These are phyloP conservation scores for Colletotrichum siamense DNA, from an alignment of 2,329 filamentous ascomycete genomes.

Conservation along the genomic window DNA sequence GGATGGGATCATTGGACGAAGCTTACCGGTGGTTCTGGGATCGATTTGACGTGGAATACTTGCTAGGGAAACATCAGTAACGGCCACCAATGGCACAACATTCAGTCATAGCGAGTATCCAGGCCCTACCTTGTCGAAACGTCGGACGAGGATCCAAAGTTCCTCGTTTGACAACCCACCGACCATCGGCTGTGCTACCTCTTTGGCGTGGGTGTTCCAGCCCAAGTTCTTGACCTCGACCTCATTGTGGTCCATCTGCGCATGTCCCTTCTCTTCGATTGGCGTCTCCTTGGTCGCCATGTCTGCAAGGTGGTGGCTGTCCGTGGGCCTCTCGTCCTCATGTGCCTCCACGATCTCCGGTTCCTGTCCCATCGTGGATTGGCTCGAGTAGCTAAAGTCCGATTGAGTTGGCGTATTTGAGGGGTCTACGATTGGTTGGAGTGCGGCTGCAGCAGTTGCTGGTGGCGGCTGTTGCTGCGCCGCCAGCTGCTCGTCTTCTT, in stretches of 20 bases:
- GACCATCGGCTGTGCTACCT: conserved; percentile 66
- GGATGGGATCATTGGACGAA: conserved; percentile 44
- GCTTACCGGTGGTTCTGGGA: conserved; percentile 38
- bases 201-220: conserved; percentile 67
- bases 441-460: background rate
- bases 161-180: conserved; percentile 75
- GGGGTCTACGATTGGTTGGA: background rate
- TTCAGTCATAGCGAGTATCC: conserved; percentile 12
- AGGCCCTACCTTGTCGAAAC: conserved; percentile 67
- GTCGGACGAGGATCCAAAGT: conserved; percentile 72
- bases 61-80: conserved; percentile 48
- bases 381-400: conserved; percentile 3
- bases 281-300: conserved; percentile 26
- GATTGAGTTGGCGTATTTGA: background rate
- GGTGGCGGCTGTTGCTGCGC: background rate
- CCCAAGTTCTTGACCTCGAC: conserved; percentile 69
- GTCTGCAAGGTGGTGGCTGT: conserved; percentile 41
- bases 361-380: conserved; percentile 25
- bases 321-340: conserved; percentile 35
- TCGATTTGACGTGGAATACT: conserved; percentile 72
- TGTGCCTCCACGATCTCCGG: conserved; percentile 32
- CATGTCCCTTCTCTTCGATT: conserved; percentile 47
- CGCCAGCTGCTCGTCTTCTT: background rate
- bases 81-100: background rate
- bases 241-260: conserved; percentile 53